Percentiles rank a stretch among this genome's conserved stretches.
phyloP scores from a whole-genome alignment of 768 basidiomycete species.

The Amanita exitialis region DNA sequence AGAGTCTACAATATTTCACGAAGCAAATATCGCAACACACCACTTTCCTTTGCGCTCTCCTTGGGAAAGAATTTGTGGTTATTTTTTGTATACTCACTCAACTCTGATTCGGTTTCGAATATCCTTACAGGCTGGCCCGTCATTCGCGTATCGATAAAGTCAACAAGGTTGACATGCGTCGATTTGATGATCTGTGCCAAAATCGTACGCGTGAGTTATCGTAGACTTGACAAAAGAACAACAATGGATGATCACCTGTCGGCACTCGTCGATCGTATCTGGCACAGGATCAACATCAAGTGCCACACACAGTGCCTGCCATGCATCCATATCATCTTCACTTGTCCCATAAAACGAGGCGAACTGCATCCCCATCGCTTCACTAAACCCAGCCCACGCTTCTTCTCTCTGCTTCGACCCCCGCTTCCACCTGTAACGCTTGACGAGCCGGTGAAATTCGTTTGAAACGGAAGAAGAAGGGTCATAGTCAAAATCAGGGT shows the following conservation, averaged over 20 bases:
- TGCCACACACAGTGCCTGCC: background rate
- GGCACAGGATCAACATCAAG: background rate
- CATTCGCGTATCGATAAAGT: background rate
- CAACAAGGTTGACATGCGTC: constrained; percentile 4
- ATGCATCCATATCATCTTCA: background rate
- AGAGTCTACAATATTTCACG: background rate
- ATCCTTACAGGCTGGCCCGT: background rate
- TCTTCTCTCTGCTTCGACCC: background rate
- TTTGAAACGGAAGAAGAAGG: background rate
- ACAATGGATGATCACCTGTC: background rate
- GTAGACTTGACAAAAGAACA: background rate
- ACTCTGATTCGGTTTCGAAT: background rate
- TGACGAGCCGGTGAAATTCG: background rate
- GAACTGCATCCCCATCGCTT: background rate
- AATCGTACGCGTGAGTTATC: background rate
- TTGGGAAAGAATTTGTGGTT: background rate
- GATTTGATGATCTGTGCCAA: constrained; percentile 1
- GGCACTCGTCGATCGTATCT: background rate
- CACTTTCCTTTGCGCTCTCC: constrained; percentile 5
- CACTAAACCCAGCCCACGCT: background rate
- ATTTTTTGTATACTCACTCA: background rate
- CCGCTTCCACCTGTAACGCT: background rate
- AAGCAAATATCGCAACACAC: constrained; percentile 2
- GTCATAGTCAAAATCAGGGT: background rate
- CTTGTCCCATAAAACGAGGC: background rate